Evolutionary conservation across 345 rosid genomes (phyloP).

Genomic region (Salix suchowensis): DNA sequence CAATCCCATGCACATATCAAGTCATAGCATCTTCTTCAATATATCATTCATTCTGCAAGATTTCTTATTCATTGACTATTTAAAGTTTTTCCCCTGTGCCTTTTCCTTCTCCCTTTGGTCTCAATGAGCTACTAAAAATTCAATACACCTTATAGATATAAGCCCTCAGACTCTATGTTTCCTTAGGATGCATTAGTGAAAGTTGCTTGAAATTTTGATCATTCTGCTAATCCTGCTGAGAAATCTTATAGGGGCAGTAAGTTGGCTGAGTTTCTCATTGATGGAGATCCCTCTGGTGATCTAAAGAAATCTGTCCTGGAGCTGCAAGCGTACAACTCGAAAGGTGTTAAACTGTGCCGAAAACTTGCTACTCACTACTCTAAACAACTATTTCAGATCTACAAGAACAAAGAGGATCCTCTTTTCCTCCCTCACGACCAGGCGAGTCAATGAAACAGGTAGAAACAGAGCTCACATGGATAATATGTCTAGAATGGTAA

Average conservation of each 20-base stretch:
- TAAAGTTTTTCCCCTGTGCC: neutral
- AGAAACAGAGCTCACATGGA: neutral
- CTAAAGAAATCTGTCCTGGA: conserved; percentile 55
- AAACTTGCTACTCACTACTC: conserved; percentile 48
- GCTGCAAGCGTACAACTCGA: conserved; percentile 31
- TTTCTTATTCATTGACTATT: neutral
- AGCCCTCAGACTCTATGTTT: neutral
- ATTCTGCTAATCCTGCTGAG: neutral
- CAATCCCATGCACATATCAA: neutral
- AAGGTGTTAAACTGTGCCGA: conserved; percentile 48
- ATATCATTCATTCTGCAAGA: neutral
- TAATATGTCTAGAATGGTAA: neutral
- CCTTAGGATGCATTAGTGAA: neutral
- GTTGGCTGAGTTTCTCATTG: conserved; percentile 54
- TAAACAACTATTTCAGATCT: conserved; percentile 67
- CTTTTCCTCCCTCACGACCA: conserved; percentile 32
- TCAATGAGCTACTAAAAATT: too few species aligned
- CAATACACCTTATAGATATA: neutral
- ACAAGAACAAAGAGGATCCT: conserved; percentile 55
- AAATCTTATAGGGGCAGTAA: conserved; percentile 43
- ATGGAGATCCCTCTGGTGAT: conserved; percentile 51
- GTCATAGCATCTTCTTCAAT: neutral
- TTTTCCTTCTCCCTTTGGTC: neutral
- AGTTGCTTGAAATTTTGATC: neutral
- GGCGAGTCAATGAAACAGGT: neutral